Evolutionary conservation across 2,329 filamentous ascomycete species (phyloP).

Genomic region (Pseudocercospora ulei): DNA sequence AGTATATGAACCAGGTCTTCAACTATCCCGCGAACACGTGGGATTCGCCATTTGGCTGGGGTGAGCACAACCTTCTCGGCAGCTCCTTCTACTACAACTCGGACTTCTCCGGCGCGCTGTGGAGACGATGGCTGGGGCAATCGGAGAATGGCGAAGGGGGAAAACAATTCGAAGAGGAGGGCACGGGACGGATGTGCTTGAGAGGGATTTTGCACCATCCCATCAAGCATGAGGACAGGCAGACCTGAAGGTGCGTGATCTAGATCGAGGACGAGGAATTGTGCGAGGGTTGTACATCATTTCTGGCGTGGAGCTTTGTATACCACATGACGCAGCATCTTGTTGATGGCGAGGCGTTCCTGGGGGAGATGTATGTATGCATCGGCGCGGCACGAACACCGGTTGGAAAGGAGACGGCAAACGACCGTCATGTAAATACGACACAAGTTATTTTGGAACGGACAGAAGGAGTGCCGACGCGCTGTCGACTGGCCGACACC

Average conservation of each 20-base stretch:
- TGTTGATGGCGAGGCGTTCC: conserved; percentile 5
- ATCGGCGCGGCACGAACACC: no score
- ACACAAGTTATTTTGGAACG: no score
- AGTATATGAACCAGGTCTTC: conserved; percentile 41
- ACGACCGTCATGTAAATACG: no score
- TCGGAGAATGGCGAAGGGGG: conserved; percentile 39
- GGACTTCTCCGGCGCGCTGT: conserved; percentile 42
- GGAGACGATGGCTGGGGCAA: conserved; percentile 44
- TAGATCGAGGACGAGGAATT: not conserved
- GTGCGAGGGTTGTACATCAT: conserved; percentile 1
- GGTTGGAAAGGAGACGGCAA: no score
- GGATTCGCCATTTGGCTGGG: conserved; percentile 44
- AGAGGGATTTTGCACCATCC: conserved; percentile 41
- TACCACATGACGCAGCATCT: conserved; percentile 3
- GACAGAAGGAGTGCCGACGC: no score
- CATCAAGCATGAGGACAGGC: conserved; percentile 41
- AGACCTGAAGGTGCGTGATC: conserved; percentile 26
- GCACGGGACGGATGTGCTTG: conserved; percentile 42
- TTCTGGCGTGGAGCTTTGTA: not conserved
- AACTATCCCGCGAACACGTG: conserved; percentile 41
- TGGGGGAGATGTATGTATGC: no score
- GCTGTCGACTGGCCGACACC: no score
- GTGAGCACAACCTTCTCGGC: conserved; percentile 45
- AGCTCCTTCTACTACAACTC: conserved; percentile 46
- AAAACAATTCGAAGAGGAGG: conserved; percentile 32